Conservation (phyloP, 2,329 filamentous ascomycete species). For the Alternaria triticina region DNA sequence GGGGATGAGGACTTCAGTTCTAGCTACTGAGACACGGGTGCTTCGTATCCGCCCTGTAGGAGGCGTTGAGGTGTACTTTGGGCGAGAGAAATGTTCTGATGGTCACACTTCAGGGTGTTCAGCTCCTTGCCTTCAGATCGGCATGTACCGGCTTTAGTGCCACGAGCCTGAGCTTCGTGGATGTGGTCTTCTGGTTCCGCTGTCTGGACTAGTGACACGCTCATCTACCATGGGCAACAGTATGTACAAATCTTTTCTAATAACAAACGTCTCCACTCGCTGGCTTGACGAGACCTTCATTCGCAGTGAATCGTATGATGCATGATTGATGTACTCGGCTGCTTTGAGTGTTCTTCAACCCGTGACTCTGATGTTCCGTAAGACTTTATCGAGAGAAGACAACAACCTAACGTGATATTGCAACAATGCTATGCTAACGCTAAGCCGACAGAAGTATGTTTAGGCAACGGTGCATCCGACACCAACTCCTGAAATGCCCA, state of each 20-base stretch:
- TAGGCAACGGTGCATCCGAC: background rate
- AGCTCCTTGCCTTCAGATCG: background rate
- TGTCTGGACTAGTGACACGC: background rate
- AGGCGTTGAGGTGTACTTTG: background rate
- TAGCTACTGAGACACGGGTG: background rate
- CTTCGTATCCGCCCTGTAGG: background rate
- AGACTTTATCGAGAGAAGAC: background rate
- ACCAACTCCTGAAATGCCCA: background rate
- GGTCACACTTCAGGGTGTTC: background rate
- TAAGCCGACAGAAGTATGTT: background rate
- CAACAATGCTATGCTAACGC: background rate
- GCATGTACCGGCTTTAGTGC: background rate
- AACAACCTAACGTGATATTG: background rate
- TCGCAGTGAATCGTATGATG: background rate
- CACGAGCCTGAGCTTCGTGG: background rate
- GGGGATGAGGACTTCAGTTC: background rate
- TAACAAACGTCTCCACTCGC: background rate
- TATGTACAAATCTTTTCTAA: background rate
- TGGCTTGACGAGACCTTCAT: background rate
- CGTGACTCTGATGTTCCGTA: background rate
- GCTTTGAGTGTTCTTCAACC: background rate
- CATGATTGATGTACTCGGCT: background rate
- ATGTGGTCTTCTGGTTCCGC: background rate
- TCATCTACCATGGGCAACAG: background rate
- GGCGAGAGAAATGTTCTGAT: background rate